phyloP scores from a whole-genome alignment of 768 basidiomycete species.

The Melanogaster broomeanus region DNA sequence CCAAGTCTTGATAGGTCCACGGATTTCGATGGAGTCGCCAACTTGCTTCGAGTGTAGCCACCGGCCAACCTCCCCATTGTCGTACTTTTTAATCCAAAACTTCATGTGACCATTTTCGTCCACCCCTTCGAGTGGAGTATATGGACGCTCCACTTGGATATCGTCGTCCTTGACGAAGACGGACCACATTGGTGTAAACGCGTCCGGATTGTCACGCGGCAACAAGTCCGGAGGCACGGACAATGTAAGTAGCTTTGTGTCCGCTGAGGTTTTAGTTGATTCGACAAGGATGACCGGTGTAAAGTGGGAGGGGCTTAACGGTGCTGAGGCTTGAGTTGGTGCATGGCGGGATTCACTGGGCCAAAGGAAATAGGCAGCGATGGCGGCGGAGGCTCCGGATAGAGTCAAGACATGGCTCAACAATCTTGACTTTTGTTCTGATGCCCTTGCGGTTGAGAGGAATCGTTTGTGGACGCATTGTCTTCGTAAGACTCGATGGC shows the following conservation, averaged over 20 bases:
- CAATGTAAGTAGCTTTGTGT: slow-evolving; percentile 67
- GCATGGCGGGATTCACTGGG: slow-evolving; percentile 48
- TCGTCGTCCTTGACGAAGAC: slow-evolving; percentile 85
- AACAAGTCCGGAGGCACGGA: slow-evolving; percentile 49
- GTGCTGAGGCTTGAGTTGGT: slow-evolving; percentile 38
- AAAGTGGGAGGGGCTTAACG: slow-evolving; percentile 51
- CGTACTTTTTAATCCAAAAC: slow-evolving; percentile 83
- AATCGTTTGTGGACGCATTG: not conserved
- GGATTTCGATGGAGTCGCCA: slow-evolving; percentile 72
- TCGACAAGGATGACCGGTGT: slow-evolving; percentile 60
- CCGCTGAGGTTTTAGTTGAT: slow-evolving; percentile 50
- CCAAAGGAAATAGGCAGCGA: slow-evolving; percentile 53
- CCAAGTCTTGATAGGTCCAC: slow-evolving; percentile 78
- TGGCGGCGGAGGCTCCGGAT: slow-evolving; percentile 41
- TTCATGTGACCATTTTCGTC: slow-evolving; percentile 65
- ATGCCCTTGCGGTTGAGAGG: not conserved
- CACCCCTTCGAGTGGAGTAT: slow-evolving; percentile 78
- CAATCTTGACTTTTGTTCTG: not conserved
- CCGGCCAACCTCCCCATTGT: slow-evolving; percentile 75
- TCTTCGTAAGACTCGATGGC: not conserved
- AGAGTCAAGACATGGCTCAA: slow-evolving; percentile 26
- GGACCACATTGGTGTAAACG: slow-evolving; percentile 62
- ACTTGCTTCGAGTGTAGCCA: slow-evolving; percentile 75
- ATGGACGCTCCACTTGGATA: slow-evolving; percentile 85
- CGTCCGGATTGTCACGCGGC: slow-evolving; percentile 18